Conservation (phyloP, 140 eudicot genomes). For the Bidens hawaiensis region DNA sequence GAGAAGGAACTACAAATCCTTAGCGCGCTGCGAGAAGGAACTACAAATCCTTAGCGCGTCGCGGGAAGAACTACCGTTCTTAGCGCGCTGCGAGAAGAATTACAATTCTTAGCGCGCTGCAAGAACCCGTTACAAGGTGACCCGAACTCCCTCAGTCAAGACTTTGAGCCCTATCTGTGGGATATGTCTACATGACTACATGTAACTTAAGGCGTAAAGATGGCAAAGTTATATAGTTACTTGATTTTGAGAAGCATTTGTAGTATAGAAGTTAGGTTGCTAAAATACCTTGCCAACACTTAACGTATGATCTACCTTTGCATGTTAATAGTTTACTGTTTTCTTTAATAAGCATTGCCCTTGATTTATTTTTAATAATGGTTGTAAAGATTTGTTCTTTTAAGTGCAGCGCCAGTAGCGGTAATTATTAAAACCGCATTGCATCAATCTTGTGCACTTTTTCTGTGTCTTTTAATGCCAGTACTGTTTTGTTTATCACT, state of each 20-base stretch:
- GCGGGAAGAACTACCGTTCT: no score
- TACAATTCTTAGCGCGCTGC: no score
- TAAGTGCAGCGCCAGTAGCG: neutral
- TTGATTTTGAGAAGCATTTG: neutral
- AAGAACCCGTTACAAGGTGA: neutral
- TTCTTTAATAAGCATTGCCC: neutral
- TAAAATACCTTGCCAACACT: neutral
- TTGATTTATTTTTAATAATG: neutral
- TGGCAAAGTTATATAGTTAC: constrained; percentile 2
- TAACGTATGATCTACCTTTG: neutral
- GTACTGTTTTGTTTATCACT: neutral
- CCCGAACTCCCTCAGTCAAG: neutral
- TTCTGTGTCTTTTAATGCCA: neutral
- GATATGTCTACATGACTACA: neutral
- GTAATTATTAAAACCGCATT: neutral
- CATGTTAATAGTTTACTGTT: neutral
- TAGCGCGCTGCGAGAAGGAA: no score
- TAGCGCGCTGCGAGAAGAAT: no score
- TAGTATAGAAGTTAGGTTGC: neutral
- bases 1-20: no score
- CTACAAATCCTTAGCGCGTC: no score
- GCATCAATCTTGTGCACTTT: neutral
- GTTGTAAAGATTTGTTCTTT: neutral
- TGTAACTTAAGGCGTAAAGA: neutral
- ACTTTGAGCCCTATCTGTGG: neutral